phyloP scores from a whole-genome alignment of 192 early-diverging fungal species.

The Thamnidium elegans region DNA sequence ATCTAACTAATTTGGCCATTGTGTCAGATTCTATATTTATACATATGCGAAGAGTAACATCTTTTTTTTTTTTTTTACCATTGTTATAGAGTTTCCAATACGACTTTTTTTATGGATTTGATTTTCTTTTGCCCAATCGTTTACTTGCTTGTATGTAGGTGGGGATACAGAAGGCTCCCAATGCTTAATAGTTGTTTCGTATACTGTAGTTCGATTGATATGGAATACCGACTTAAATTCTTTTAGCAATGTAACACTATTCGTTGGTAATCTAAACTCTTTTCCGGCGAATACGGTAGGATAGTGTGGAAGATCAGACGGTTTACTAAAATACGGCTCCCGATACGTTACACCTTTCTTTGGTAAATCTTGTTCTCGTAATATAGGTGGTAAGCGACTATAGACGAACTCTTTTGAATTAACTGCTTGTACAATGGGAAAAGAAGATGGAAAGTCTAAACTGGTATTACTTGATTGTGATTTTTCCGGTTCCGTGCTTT shows the following conservation, averaged over 20 bases:
- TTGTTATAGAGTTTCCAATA: too few relatives aligned
- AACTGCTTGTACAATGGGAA: neutral
- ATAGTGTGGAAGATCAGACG: constrained; percentile 52
- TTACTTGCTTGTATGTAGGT: constrained; percentile 32
- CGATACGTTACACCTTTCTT: constrained; percentile 47
- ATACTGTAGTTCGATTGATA: neutral
- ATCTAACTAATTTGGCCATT: constrained; percentile 47
- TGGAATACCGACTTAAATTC: constrained; percentile 11
- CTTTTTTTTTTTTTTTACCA: too few relatives aligned
- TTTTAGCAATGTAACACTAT: constrained; percentile 9
- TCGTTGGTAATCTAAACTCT: constrained; percentile 46
- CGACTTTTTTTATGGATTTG: constrained; percentile 17
- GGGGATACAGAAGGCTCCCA: constrained; percentile 45
- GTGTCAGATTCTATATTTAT: too few relatives aligned
- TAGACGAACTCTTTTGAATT: constrained; percentile 10
- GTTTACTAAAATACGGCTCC: constrained; percentile 59
- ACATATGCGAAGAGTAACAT: too few relatives aligned
- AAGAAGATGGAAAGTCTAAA: neutral
- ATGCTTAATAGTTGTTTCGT: constrained; percentile 8
- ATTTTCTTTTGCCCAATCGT: constrained; percentile 41
- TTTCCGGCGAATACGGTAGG: constrained; percentile 57
- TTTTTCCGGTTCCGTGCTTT: too few relatives aligned
- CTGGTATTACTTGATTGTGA: too few relatives aligned
- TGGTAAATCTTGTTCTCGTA: neutral
- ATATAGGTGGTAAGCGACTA: constrained; percentile 13